A percentile compares a stretch with the other conserved stretches of the same genome.
These are phyloP conservation scores for Viridothelium virens DNA, from an alignment of 495 filamentous ascomycete genomes.

Conservation along the genomic window DNA sequence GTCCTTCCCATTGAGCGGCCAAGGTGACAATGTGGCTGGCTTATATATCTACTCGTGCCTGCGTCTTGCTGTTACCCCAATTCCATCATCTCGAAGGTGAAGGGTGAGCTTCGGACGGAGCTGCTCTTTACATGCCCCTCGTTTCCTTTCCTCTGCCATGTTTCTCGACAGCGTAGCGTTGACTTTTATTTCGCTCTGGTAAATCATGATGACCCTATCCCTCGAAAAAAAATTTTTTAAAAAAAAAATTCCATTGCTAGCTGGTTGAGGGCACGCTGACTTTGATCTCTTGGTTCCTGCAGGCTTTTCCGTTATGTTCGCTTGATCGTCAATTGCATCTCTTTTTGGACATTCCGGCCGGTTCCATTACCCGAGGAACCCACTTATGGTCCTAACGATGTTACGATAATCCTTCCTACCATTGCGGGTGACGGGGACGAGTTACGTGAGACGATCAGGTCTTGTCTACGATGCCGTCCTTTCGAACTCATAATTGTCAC, in stretches of 20 bases:
- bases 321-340: conserved; percentile 55
- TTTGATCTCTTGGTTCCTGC: background rate
- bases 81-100: conserved; percentile 18
- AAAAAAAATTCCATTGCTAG: background rate
- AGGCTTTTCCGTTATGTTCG: conserved; percentile 48
- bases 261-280: conserved; percentile 10
- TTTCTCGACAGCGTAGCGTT: background rate
- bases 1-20: conserved; percentile 20
- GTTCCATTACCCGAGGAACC: conserved; percentile 55
- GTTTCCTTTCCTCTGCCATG: conserved; percentile 8
- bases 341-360: conserved; percentile 58
- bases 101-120: conserved; percentile 24
- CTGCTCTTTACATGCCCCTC: conserved; percentile 9
- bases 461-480: conserved; percentile 50
- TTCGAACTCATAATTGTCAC: conserved; percentile 56
- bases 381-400: conserved; percentile 57
- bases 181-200: conserved; percentile 10
- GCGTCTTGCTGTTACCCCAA: conserved; percentile 19
- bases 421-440: conserved; percentile 56
- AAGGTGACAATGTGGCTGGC: conserved; percentile 28
- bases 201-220: background rate
- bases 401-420: conserved; percentile 66
- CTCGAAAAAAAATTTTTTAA: background rate
- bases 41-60: conserved; percentile 29
- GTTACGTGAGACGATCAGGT: conserved; percentile 52